Evolutionary conservation across 257 asterid species (phyloP).

Genomic region (Fraxinus anomala): DNA sequence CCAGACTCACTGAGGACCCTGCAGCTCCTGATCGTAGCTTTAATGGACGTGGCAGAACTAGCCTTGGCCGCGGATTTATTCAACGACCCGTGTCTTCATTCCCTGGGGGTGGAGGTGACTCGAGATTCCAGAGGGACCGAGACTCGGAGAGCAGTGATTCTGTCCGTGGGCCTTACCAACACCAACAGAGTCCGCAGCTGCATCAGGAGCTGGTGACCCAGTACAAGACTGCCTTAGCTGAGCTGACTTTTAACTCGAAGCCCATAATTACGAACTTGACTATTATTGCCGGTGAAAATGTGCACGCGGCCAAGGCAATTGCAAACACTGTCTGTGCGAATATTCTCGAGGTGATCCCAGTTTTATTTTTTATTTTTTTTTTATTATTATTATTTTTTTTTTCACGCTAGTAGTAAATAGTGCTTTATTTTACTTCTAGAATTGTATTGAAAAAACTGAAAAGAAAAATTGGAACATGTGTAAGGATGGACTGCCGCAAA

Average conservation of each 20-base stretch:
- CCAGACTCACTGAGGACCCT: conserved; percentile 62
- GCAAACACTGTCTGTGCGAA: conserved; percentile 72
- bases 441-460: conserved; percentile 6
- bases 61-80: conserved; percentile 31
- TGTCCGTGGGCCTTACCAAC: conserved; percentile 51
- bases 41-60: conserved; percentile 48
- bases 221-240: conserved; percentile 86
- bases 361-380: too few species aligned
- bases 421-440: conserved; percentile 30
- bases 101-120: conserved; percentile 34
- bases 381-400: too few species aligned
- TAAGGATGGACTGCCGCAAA: background rate
- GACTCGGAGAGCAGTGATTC: conserved; percentile 62
- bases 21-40: conserved; percentile 57
- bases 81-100: conserved; percentile 51
- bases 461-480: background rate
- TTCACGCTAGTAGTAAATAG: conserved; percentile 29
- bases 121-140: conserved; percentile 48
- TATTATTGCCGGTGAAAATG: conserved; percentile 95
- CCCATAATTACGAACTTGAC: conserved; percentile 96
- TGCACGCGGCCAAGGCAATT: conserved; percentile 82
- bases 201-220: conserved; percentile 82
- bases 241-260: conserved; percentile 88
- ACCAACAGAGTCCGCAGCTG: conserved; percentile 41
- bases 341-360: conserved; percentile 87